These are phyloP conservation scores for Penicillium tannophilum DNA, from an alignment of 495 filamentous ascomycete genomes.

Conservation along the genomic window DNA sequence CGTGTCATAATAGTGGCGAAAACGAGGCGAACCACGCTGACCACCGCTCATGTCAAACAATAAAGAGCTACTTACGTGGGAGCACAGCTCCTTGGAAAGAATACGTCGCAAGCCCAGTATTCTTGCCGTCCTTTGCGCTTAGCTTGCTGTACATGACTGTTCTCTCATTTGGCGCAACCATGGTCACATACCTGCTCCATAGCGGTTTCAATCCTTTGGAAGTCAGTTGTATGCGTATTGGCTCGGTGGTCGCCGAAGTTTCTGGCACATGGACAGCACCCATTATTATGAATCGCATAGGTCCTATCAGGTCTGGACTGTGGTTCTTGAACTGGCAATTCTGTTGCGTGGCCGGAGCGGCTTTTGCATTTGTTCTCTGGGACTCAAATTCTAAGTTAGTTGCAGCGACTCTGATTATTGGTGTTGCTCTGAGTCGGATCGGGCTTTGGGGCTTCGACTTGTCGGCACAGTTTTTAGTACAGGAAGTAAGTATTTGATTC, in stretches of 20 bases:
- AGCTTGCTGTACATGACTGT: constrained; percentile 62
- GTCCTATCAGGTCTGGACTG: constrained; percentile 58
- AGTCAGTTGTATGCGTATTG: constrained; percentile 55
- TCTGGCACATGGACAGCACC: constrained; percentile 51
- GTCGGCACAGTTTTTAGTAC: constrained; percentile 63
- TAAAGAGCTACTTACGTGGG: constrained; percentile 11
- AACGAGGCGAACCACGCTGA: constrained; percentile 6
- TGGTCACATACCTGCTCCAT: constrained; percentile 62
- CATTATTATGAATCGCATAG: constrained; percentile 56
- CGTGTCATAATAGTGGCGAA: not conserved
- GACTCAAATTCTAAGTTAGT: constrained; percentile 32
- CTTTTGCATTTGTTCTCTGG: constrained; percentile 43
- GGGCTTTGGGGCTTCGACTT: constrained; percentile 73
- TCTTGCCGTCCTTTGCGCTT: constrained; percentile 56
- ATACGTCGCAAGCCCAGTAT: constrained; percentile 47
- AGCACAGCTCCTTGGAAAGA: constrained; percentile 33
- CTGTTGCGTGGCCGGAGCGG: constrained; percentile 45
- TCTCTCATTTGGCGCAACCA: constrained; percentile 58
- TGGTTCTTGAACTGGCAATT: constrained; percentile 70
- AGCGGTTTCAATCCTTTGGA: constrained; percentile 54
- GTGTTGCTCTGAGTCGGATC: constrained; percentile 59
- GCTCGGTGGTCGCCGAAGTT: constrained; percentile 54
- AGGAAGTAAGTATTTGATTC: constrained; percentile 52
- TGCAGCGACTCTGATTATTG: constrained; percentile 49
- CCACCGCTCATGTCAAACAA: not conserved